phyloP scores from a whole-genome alignment of 2,329 filamentous ascomycete genomes.

The Ophiostoma montium region DNA sequence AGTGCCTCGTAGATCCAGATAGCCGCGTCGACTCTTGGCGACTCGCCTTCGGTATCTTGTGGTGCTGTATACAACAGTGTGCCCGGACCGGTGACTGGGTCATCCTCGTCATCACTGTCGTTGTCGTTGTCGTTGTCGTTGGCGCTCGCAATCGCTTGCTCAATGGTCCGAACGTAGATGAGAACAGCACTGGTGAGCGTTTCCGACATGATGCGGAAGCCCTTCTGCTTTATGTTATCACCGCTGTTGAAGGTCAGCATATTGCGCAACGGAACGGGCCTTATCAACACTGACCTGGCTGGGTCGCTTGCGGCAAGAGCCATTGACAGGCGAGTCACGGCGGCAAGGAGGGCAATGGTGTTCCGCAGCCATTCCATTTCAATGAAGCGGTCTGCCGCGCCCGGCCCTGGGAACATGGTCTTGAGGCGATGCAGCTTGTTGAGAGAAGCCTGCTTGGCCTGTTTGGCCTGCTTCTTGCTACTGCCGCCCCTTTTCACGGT shows the following conservation, averaged over 20 bases:
- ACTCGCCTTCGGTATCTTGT: background rate
- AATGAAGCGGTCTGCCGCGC: conserved; percentile 5
- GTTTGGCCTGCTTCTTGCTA: background rate
- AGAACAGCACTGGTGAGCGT: conserved; percentile 5
- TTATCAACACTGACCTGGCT: background rate
- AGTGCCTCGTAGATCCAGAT: conserved; percentile 7
- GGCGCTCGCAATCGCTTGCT: conserved; percentile 5
- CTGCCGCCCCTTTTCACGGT: background rate
- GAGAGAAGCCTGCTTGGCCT: background rate
- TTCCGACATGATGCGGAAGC: conserved; percentile 2
- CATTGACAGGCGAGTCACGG: conserved; percentile 4
- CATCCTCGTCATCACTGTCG: conserved; percentile 5
- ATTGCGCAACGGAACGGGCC: background rate
- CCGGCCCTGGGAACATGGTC: conserved; percentile 9
- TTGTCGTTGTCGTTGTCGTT: conserved; percentile 4
- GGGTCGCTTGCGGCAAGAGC: background rate
- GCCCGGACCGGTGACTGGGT: conserved; percentile 4
- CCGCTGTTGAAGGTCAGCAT: background rate
- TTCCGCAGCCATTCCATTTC: conserved; percentile 14
- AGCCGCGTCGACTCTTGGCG: background rate
- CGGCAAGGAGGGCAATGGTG: conserved; percentile 7
- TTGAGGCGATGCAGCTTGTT: conserved; percentile 10
- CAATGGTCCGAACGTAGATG: conserved; percentile 6
- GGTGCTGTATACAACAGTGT: background rate
- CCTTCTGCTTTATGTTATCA: background rate